Conservation (phyloP, 75 land plant species). For the Cryptomeria japonica region DNA sequence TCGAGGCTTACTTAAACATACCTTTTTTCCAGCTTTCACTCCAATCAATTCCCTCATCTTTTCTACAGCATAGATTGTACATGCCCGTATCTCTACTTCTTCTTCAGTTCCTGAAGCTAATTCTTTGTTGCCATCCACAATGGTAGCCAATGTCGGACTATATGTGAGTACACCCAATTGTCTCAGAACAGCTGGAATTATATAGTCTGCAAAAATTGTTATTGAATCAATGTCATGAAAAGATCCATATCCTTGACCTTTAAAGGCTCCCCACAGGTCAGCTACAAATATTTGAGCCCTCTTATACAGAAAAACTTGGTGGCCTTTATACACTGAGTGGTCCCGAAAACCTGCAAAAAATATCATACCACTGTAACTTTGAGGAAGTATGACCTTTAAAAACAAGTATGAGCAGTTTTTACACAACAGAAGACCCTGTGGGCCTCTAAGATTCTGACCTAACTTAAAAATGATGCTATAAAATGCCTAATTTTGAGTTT, state of each 20-base stretch:
- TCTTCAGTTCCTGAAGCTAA: constrained; percentile 81
- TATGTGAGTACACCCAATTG: constrained; percentile 84
- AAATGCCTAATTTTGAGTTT: neutral
- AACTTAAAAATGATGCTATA: neutral
- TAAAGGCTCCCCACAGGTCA: constrained; percentile 96
- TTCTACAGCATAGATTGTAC: constrained; percentile 91
- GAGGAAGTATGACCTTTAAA: neutral
- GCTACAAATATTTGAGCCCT: constrained; percentile 98
- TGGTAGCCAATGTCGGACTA: constrained; percentile 49
- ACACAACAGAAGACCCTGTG: too few species aligned
- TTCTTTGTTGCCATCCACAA: constrained; percentile 67
- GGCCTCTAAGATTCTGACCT: neutral
- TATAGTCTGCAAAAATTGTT: constrained; percentile 96
- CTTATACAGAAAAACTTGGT: constrained; percentile 92
- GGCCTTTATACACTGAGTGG: constrained; percentile 92
- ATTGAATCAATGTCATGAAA: constrained; percentile 76
- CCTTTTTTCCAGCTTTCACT: constrained; percentile 71
- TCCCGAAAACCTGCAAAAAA: constrained; percentile 79
- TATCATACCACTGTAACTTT: neutral
- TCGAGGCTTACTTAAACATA: constrained; percentile 15
- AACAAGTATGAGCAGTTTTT: neutral
- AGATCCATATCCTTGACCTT: constrained; percentile 74
- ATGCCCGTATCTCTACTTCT: constrained; percentile 94
- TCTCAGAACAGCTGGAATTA: constrained; percentile 89
- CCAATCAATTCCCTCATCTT: constrained; percentile 69